Base-by-base conservation (phyloP, 257 asterid species). In the Henckelia pumila region DNA sequence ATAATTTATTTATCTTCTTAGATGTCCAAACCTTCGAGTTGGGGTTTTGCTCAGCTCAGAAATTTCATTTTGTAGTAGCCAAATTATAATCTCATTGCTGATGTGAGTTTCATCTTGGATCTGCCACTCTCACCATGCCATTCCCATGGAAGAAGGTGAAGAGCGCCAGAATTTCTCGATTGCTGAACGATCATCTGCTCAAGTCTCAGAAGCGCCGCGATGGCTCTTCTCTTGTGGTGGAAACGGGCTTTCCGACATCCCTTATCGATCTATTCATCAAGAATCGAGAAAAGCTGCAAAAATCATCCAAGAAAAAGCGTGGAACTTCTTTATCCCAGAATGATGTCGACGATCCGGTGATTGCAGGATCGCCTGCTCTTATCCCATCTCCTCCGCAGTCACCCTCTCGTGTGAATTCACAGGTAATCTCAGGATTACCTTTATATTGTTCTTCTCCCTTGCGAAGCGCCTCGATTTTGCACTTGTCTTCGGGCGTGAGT, bases 201-300 rank as follows among this genome's bases (percentile, higher is more conserved):
- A 66, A 71, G 25, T 78, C 88, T 2, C 89, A 84, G 61, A 82
- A 76, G 69, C 85, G 88, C 56, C 84, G 89, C 16, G 91, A 81
- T 37, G 91, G 84, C 1, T 76, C 89, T 13, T 83, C 91, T 16
- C 86, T 89, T 19, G 85, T 86, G 33, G 95, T 92, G 44, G 88
- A 84, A 35, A 87, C 97, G 19, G 93, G 96, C 3, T 92, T 92
- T 66, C 95, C 98, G 0, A 82, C 98, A 7, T 89, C 95, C 25
- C 80, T 92, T 25, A 76, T 92, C 50, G 96, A 92, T 81, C 86
- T 89, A 8, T 82, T 88, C 74, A 84, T 92, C 56, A 92, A 88
- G 69, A 83, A 92, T 61, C 88, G 81, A 9, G 88, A 81, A 17
- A 89, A 84, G 52, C 70, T 86, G 76, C 88, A 67, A 62, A 83